Evolutionary conservation across 1,284 basidiomycete genomes (phyloP).

Genomic region (Sporisorium reilianum): DNA sequence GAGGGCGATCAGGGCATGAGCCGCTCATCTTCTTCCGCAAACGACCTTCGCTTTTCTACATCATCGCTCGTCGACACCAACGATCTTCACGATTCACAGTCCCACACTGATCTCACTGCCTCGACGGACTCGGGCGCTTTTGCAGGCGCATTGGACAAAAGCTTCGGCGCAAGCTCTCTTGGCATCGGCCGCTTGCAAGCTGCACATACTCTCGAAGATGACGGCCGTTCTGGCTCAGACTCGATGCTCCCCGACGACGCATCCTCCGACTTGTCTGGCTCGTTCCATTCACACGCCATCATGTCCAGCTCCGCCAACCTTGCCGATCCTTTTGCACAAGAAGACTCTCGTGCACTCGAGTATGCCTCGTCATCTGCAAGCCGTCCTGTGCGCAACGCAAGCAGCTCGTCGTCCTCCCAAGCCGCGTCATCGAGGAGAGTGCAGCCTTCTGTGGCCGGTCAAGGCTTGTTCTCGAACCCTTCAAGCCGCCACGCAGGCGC

Average conservation of each 20-base stretch:
- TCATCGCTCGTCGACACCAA: slow-evolving; percentile 21
- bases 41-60: slow-evolving; percentile 24
- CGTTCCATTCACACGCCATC: slow-evolving; percentile 26
- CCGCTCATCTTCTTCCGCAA: slow-evolving; percentile 8
- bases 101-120: no score
- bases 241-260: not conserved
- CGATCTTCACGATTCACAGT: no score
- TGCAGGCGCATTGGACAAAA: slow-evolving; percentile 16
- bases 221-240: not conserved
- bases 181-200: slow-evolving; percentile 47
- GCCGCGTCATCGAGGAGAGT: not conserved
- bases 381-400: not conserved
- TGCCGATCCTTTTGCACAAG: slow-evolving; percentile 48
- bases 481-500: slow-evolving; percentile 8
- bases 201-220: not conserved
- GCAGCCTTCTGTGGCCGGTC: not conserved
- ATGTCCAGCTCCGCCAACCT: slow-evolving; percentile 52
- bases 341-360: not conserved
- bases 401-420: not conserved
- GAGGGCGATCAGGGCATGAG: no score
- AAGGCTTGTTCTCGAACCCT: slow-evolving; percentile 14
- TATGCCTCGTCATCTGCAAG: not conserved
- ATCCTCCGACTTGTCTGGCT: slow-evolving; percentile 1
- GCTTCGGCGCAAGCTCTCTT: slow-evolving; percentile 32
- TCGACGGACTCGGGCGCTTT: not conserved